Conservation (phyloP, 139 green algal genomes). For the Diplosphaera chodatii region DNA sequence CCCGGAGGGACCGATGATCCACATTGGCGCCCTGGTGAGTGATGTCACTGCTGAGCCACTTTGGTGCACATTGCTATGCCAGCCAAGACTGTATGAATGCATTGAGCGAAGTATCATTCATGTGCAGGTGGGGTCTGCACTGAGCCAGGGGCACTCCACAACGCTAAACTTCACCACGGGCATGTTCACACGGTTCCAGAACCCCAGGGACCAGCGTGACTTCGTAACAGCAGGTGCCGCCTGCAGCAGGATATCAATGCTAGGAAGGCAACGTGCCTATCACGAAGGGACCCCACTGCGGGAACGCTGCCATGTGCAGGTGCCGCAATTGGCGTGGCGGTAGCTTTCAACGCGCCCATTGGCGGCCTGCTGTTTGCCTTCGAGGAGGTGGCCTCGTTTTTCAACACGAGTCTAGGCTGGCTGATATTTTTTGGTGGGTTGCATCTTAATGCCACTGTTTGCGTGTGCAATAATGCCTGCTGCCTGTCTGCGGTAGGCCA, state of each 20-base stretch:
- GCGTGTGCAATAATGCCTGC: too few species aligned
- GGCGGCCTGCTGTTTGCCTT: conserved; percentile 86
- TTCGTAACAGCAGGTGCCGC: conserved; percentile 78
- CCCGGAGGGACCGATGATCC: conserved; percentile 83
- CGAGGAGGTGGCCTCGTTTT: conserved; percentile 82
- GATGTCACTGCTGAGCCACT: too few species aligned
- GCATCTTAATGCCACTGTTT: too few species aligned
- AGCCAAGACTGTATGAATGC: too few species aligned
- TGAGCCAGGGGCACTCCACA: conserved; percentile 78
- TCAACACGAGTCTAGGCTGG: conserved; percentile 69
- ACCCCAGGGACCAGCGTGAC: conserved; percentile 85
- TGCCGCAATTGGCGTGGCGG: conserved; percentile 67
- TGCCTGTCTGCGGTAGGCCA: too few species aligned
- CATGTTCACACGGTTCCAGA: conserved; percentile 73
- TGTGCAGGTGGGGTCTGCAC: conserved; percentile 45
- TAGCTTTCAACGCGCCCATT: conserved; percentile 74
- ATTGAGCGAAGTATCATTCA: too few species aligned
- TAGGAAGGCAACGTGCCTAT: too few species aligned
- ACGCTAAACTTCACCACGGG: conserved; percentile 60
- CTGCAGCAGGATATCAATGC: too few species aligned
- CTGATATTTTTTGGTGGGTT: conserved; percentile 59
- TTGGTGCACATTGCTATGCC: too few species aligned
- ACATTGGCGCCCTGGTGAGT: conserved; percentile 65
- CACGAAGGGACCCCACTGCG: too few species aligned
- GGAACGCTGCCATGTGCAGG: too few species aligned